phyloP scores from a whole-genome alignment of 2,329 filamentous ascomycete species.

The Pseudogymnoascus sp. region DNA sequence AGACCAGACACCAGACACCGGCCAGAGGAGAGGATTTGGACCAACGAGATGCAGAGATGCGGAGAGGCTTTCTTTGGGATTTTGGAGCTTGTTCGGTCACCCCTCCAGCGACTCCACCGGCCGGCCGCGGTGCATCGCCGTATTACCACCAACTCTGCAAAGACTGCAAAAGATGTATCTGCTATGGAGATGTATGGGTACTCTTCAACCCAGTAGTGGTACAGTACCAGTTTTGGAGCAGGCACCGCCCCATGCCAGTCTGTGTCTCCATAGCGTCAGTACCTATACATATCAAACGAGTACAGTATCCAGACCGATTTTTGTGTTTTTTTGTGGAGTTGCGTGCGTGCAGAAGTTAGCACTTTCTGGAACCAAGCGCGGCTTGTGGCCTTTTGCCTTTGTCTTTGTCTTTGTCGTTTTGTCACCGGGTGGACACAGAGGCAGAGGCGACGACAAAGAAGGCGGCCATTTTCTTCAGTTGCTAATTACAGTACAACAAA shows the following conservation, averaged over 20 bases:
- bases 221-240: neutral
- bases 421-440: neutral
- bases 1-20: neutral
- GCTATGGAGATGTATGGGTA: slow-evolving; percentile 2
- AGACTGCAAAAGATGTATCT: slow-evolving; percentile 2
- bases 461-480: neutral
- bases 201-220: neutral
- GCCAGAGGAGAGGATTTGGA: neutral
- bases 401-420: no score
- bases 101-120: neutral
- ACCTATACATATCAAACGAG: slow-evolving; percentile 3
- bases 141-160: neutral
- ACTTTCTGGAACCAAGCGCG: neutral
- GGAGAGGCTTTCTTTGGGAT: neutral
- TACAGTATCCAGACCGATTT: slow-evolving; percentile 5
- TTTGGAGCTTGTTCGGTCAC: neutral
- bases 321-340: no score
- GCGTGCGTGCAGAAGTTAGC: neutral
- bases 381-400: neutral
- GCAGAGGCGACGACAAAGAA: neutral
- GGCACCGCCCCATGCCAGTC: neutral
- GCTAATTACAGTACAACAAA: neutral
- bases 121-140: slow-evolving; percentile 4
- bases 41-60: slow-evolving; percentile 1
- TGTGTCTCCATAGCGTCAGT: neutral